Evolutionary conservation across 2,329 filamentous ascomycete species (phyloP).

Genomic region (Exophiala spinifera): DNA sequence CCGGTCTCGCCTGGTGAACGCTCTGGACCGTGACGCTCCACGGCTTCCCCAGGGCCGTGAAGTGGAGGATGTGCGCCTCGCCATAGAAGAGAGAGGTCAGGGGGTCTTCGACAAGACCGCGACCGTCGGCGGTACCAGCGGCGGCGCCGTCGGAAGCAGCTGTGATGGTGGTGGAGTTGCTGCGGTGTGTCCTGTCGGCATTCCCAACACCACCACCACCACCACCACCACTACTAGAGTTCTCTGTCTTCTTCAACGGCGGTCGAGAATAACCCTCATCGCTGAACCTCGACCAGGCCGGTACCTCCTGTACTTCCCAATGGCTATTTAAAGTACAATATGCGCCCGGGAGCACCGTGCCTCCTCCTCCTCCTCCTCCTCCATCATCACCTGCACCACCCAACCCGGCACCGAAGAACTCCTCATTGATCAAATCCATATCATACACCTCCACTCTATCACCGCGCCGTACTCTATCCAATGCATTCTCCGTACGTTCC

Average conservation of each 20-base stretch:
- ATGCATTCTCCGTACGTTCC: constrained; percentile 2
- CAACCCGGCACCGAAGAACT: neutral
- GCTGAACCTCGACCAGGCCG: constrained; percentile 1
- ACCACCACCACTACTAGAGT: no score
- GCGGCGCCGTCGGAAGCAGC: neutral
- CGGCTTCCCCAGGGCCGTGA: constrained; percentile 8
- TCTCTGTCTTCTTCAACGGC: no score
- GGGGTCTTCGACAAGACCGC: constrained; percentile 3
- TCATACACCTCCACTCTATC: constrained; percentile 1
- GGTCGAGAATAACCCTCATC: neutral
- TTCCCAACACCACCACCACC: no score
- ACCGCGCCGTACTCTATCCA: neutral
- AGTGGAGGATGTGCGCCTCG: constrained; percentile 4
- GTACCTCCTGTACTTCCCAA: constrained; percentile 3
- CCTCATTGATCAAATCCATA: constrained; percentile 11
- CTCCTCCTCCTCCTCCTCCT: neutral
- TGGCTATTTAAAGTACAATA: constrained; percentile 7
- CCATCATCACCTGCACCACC: neutral
- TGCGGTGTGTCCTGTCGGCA: no score
- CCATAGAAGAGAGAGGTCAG: constrained; percentile 4
- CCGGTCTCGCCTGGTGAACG: neutral
- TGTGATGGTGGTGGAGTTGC: no score
- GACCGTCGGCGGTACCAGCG: neutral
- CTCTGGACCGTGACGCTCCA: constrained; percentile 3
- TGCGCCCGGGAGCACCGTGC: neutral